Evolutionary conservation across 176 grass and related monocot species (phyloP).

Genomic region (Zizania latifolia): DNA sequence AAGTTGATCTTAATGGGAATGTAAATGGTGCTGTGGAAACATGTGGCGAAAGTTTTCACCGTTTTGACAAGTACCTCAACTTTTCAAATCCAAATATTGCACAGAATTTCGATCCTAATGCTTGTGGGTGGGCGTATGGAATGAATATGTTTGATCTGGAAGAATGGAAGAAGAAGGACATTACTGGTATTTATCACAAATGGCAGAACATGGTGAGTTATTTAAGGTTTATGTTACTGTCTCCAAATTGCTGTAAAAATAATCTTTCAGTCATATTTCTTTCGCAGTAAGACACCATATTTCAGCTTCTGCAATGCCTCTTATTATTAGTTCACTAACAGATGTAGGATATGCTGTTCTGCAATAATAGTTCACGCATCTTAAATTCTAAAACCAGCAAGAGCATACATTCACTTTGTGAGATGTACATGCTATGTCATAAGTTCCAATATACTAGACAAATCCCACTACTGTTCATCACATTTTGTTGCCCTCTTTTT

Average conservation of each 20-base stretch:
- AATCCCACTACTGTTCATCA: not conserved
- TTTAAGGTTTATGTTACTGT: not conserved
- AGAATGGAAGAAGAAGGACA: slow-evolving; percentile 46
- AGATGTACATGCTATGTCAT: not conserved
- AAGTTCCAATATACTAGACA: not conserved
- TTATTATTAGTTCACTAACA: not conserved
- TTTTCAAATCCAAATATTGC: slow-evolving; percentile 38
- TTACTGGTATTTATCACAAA: slow-evolving; percentile 45
- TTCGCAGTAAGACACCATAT: not conserved
- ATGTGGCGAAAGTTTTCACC: slow-evolving; percentile 35
- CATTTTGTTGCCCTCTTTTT: not conserved
- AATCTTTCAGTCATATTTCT: not conserved
- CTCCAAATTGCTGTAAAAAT: not conserved
- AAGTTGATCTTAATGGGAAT: slow-evolving; percentile 34
- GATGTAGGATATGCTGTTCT: not conserved
- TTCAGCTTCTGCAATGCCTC: not conserved
- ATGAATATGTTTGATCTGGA: slow-evolving; percentile 46
- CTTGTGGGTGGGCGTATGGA: slow-evolving; percentile 39
- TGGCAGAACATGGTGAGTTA: slow-evolving; percentile 39
- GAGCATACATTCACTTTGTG: not conserved
- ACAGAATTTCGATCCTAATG: slow-evolving; percentile 38
- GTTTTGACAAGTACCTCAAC: slow-evolving; percentile 46
- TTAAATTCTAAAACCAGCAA: not conserved
- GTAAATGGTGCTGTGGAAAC: slow-evolving; percentile 46
- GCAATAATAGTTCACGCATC: not conserved